Evolutionary conservation across 441 rosid species (phyloP), one percentile per base, ranked within the genome.

Genomic region (Mallotus repandus): DNA sequence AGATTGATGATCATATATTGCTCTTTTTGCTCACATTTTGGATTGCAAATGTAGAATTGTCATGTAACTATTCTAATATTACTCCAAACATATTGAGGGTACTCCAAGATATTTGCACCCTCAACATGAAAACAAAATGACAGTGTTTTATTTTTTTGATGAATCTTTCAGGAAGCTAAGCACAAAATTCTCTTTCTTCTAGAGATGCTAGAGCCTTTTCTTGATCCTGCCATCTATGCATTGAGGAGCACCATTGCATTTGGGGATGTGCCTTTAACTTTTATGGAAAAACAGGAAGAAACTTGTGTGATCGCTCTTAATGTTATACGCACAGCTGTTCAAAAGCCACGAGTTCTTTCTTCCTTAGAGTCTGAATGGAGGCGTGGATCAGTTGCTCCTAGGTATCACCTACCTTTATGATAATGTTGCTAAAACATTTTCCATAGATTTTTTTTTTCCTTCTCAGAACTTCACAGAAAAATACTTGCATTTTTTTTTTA

Each of bases 191-290:
- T 92, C 58, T 92, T 92, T 79, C 92, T 92, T 67, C 75, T 92
- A 77, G 97, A 92, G 85, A 88, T 92, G 92, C 84, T 92, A 75
- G 97, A 90, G 81, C 93, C 93, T 80, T 90, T 89, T 77, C 89
- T 92, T 68, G 96, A 89, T 83, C 91, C 91, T 76, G 92, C 87
- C 68, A 85, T 92, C 63, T 74, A 76, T 71, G 78, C 86, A 64
- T 73, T 83, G 41, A 87, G 81, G 80, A 88, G 87, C 80, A 80
- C 83, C 74, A 87, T 85, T 83, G 81, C 90, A 49, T 88, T 90
- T 78, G 91, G 96, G 50, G 90, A 88, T 72, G 81, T 86, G 53
- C 84, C 87, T 69, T 78, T 79, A 58, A 73, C 84, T 73, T 84
- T 84, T 70, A 68, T 82, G 57, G 91, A 89, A 78, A 88, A 89